These are phyloP conservation scores for Metschnikowia cubensis DNA, from an alignment of 805 yeast species.

Conservation along the genomic window DNA sequence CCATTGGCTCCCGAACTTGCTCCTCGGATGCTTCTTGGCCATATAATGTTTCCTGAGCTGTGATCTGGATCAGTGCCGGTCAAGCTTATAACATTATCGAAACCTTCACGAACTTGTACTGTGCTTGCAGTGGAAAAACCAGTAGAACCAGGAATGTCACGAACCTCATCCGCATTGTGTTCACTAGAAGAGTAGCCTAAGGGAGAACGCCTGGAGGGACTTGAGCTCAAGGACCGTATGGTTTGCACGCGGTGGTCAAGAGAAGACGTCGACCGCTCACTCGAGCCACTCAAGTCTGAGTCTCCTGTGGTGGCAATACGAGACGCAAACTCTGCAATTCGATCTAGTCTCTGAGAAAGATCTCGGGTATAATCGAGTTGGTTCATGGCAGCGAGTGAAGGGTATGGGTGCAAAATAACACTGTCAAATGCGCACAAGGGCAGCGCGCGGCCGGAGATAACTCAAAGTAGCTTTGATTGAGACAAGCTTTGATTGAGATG, in stretches of 20 bases:
- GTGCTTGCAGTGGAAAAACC: not conserved
- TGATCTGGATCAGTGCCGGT: not conserved
- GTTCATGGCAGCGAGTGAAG: constrained; percentile 1
- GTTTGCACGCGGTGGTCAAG: constrained; percentile 3
- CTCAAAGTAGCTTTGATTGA: not conserved
- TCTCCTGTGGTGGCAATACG: constrained; percentile 9
- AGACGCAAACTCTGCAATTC: constrained; percentile 24
- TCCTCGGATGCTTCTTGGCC: not conserved
- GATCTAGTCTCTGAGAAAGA: constrained; percentile 20
- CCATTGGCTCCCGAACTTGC: not conserved
- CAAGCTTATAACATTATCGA: not conserved
- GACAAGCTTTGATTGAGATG: not conserved
- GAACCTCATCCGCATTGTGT: not conserved
- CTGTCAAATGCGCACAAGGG: not conserved
- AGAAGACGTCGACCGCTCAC: not conserved
- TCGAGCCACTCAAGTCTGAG: constrained; percentile 1
- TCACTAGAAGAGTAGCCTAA: not conserved
- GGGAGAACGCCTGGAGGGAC: constrained; percentile 1
- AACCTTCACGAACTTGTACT: not conserved
- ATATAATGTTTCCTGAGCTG: not conserved
- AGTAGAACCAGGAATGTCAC: not conserved
- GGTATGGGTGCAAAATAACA: constrained; percentile 1
- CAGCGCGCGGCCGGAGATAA: not conserved
- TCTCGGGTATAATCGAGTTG: not conserved
- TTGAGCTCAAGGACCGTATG: constrained; percentile 1